Evolutionary conservation across 768 basidiomycete species (phyloP).

Genomic region (Podaxis rugospora): DNA sequence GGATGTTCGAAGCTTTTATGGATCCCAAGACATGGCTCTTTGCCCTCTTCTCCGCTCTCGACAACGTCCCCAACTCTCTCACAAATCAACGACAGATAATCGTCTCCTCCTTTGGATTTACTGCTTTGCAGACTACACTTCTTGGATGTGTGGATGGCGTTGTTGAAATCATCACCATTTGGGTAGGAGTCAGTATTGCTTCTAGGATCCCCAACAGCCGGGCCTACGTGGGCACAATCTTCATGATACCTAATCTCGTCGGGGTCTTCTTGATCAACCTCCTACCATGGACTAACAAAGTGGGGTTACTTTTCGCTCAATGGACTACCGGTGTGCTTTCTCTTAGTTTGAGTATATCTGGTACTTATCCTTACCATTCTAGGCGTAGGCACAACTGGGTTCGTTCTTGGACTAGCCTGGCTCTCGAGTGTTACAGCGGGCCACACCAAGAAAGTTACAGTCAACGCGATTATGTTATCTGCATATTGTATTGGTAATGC

Average conservation of each 20-base stretch:
- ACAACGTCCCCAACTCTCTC: slow-evolving; percentile 60
- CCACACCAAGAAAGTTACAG: slow-evolving; percentile 68
- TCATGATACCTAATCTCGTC: slow-evolving; percentile 60
- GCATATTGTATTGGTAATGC: slow-evolving; percentile 66
- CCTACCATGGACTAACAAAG: slow-evolving; percentile 59
- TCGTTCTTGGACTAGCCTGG: slow-evolving; percentile 61
- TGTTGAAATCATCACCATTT: slow-evolving; percentile 68
- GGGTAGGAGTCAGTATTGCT: slow-evolving; percentile 54
- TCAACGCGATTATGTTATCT: slow-evolving; percentile 69
- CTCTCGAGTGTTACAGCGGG: slow-evolving; percentile 61
- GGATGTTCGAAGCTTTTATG: slow-evolving; percentile 61
- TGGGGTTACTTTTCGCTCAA: slow-evolving; percentile 57
- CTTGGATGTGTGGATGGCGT: slow-evolving; percentile 63
- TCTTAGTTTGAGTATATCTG: neutral
- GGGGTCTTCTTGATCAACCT: slow-evolving; percentile 60
- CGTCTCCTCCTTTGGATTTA: slow-evolving; percentile 63
- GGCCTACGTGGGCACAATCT: slow-evolving; percentile 60
- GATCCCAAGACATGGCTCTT: slow-evolving; percentile 80
- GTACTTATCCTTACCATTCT: neutral
- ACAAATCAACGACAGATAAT: slow-evolving; percentile 67
- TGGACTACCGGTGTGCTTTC: slow-evolving; percentile 44
- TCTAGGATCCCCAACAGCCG: slow-evolving; percentile 52
- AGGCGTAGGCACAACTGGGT: slow-evolving; percentile 53
- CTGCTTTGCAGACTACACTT: slow-evolving; percentile 59
- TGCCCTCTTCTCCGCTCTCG: slow-evolving; percentile 57